A percentile compares a stretch with the other conserved stretches of the same genome.
phyloP scores from a whole-genome alignment of 2,329 filamentous ascomycete species.

The Bimuria novae-zelandiae region DNA sequence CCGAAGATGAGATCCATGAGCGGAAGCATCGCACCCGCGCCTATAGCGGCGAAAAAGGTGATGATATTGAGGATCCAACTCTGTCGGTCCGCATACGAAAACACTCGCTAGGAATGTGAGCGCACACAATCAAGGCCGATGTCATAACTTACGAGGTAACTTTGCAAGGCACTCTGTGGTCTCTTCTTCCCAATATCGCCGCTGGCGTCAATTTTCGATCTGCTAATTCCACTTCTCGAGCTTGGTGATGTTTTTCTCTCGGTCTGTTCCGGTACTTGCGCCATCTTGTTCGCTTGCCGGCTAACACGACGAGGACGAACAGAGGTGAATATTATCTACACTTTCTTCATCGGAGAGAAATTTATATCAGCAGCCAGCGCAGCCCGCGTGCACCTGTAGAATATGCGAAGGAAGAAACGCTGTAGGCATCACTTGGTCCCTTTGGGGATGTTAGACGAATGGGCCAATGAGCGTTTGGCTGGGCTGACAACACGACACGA shows the following conservation, averaged over 20 bases:
- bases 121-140: neutral
- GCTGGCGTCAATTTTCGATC: neutral
- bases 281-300: neutral
- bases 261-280: neutral
- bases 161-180: constrained; percentile 24
- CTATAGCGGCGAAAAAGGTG: constrained; percentile 47
- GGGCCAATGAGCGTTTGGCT: constrained; percentile 8
- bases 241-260: constrained; percentile 4
- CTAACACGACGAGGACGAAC: neutral
- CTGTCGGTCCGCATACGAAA: constrained; percentile 39
- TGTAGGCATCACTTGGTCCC: neutral
- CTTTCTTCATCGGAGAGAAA: neutral
- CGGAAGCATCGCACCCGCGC: constrained; percentile 52
- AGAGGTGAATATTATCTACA: neutral
- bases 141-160: constrained; percentile 29
- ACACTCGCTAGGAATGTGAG: constrained; percentile 36
- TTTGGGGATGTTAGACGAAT: constrained; percentile 1
- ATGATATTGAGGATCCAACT: constrained; percentile 39
- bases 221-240: constrained; percentile 11
- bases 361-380: neutral
- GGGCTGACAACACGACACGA: too few species aligned
- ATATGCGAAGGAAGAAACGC: neutral
- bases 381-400: constrained; percentile 4
- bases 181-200: constrained; percentile 13
- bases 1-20: constrained; percentile 60